phyloP scores from a whole-genome alignment of 1,284 basidiomycete species.

The Vanrija pseudolonga region DNA sequence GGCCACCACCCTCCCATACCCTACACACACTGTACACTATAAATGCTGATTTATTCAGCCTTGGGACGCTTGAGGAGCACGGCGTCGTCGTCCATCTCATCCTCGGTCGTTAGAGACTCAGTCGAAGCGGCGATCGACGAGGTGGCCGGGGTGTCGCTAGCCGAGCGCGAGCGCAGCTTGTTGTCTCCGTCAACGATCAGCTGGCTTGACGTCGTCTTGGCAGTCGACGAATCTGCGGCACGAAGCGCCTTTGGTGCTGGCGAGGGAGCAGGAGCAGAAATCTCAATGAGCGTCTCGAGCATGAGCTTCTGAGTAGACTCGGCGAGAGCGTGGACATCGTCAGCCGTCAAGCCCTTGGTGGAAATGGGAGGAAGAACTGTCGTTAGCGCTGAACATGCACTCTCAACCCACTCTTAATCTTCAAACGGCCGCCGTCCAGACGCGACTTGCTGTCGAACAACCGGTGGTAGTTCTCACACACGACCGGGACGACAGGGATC shows the following conservation, averaged over 20 bases:
- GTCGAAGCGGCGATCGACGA: background rate
- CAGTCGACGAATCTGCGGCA: background rate
- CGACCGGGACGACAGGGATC: slow-evolving; percentile 83
- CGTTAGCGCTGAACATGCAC: slow-evolving; percentile 1
- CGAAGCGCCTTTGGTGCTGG: background rate
- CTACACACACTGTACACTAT: background rate
- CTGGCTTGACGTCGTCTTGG: background rate
- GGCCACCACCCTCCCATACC: too few species aligned
- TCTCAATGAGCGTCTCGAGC: slow-evolving; percentile 46
- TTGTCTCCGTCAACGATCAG: too few species aligned
- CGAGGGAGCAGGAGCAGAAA: slow-evolving; percentile 29
- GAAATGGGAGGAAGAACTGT: slow-evolving; percentile 54
- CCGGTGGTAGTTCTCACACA: slow-evolving; percentile 90
- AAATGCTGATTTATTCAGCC: background rate
- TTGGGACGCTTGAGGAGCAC: slow-evolving; percentile 44
- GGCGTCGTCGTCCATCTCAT: slow-evolving; percentile 49
- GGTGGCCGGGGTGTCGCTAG: too few species aligned
- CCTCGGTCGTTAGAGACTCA: slow-evolving; percentile 35
- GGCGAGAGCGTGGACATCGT: slow-evolving; percentile 51
- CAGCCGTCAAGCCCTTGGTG: slow-evolving; percentile 50
- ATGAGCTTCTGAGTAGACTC: slow-evolving; percentile 50
- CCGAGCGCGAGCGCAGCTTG: too few species aligned
- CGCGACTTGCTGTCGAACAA: slow-evolving; percentile 69
- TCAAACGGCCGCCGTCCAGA: slow-evolving; percentile 73
- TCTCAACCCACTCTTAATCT: slow-evolving; percentile 66